phyloP scores from a whole-genome alignment of 148 eudicot species.

The Euryodendron excelsum region DNA sequence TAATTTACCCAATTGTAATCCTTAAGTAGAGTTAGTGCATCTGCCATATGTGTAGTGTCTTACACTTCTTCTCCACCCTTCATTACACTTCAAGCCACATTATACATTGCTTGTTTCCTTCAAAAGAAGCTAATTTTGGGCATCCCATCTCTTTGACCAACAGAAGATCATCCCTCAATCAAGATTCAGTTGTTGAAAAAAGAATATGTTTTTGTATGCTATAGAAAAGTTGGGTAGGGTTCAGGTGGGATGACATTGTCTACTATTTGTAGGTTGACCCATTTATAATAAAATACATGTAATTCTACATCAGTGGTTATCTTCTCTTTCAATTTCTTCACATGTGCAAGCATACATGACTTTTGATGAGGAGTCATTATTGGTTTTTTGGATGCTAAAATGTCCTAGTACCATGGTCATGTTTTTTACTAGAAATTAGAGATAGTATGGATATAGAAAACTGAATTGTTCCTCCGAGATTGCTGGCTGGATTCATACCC shows the following conservation, averaged over 20 bases:
- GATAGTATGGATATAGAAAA: background rate
- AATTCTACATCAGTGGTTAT: background rate
- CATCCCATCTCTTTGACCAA: background rate
- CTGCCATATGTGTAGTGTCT: background rate
- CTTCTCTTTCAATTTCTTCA: background rate
- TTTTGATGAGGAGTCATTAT: background rate
- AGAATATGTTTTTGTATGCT: background rate
- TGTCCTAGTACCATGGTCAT: background rate
- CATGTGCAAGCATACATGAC: background rate
- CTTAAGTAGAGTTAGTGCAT: too few relatives aligned
- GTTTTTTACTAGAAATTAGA: background rate
- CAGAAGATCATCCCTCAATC: background rate
- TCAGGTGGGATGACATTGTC: slow-evolving; percentile 12
- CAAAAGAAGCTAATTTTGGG: background rate
- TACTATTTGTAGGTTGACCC: background rate
- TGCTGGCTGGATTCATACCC: background rate
- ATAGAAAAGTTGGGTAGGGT: background rate
- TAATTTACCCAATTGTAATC: too few relatives aligned
- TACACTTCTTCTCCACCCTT: background rate
- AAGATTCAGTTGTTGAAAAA: background rate
- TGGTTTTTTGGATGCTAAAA: background rate
- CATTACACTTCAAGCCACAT: background rate
- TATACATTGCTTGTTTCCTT: background rate
- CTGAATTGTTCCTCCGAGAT: background rate
- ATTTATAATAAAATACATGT: background rate